Conservation (phyloP, 108 stramenopile genomes). For the Skeletonema potamos region DNA sequence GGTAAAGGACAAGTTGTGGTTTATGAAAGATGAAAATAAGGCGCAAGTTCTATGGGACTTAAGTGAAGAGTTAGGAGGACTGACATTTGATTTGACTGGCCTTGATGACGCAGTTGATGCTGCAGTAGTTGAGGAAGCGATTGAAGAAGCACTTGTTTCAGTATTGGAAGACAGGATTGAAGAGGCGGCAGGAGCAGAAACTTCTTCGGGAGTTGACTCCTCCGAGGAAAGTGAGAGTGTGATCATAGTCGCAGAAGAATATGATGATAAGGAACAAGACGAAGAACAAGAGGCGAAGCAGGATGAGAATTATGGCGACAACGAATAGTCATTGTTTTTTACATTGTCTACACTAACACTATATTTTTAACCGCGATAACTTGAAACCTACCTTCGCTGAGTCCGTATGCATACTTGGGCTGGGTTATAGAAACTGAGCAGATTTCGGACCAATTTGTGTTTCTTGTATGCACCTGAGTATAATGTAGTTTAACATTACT, state of each 20-base stretch:
- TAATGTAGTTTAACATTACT: not conserved
- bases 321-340: no score
- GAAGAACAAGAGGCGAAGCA: not conserved
- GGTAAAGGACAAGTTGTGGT: constrained; percentile 23
- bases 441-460: no score
- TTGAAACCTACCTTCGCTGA: no score
- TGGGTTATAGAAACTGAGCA: no score
- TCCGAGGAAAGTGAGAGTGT: not conserved
- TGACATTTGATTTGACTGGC: constrained; percentile 46
- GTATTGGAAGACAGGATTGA: not conserved
- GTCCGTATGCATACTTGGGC: no score
- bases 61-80: constrained; percentile 53
- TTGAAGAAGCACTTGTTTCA: not conserved
- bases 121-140: not conserved
- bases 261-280: not conserved
- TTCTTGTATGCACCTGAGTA: no score
- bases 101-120: not conserved
- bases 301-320: not conserved
- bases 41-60: constrained; percentile 64
- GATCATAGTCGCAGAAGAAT: not conserved
- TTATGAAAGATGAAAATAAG: constrained; percentile 48
- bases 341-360: no score
- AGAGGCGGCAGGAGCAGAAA: not conserved
- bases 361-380: no score
- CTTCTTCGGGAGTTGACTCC: not conserved